Base-by-base conservation (phyloP, 1,284 basidiomycete species). In the Cutaneotrichosporon daszewskae region DNA sequence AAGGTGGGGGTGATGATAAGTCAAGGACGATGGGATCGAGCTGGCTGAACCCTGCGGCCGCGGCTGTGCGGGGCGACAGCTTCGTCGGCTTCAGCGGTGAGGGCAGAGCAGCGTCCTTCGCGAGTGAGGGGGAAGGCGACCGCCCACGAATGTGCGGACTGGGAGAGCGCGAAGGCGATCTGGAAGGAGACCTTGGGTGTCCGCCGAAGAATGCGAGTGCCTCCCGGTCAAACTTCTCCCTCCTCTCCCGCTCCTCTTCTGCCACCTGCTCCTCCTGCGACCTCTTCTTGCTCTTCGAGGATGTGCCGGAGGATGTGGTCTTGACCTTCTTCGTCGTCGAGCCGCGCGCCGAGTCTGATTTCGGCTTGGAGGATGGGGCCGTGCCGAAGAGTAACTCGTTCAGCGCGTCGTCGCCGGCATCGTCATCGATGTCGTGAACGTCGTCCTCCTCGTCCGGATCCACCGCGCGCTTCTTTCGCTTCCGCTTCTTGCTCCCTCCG, bases 21-120 rank as follows among this genome's bases (percentile, higher is more conserved):
- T 66, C 63, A 11, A 60, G 57, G n/a, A 68, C 47, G n/a, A n/a
- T n/a, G n/a, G n/a, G n/a, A n/a, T n/a, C n/a, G n/a, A n/a, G n/a
- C 41, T 66, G 66, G 45, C 59, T 61, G 51, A 69, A 69, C 0
- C 64, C 70, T 8, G 56, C 68, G 5, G 56, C 53, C 5, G 60
- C 59, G 9, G 66, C 65, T 0, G 57, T 57, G 13, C 52, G 40
- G 5, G 64, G 59, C n/a, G 58, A 54, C 16, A 65, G 48, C 32
- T 22, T 37, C n/a, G 25, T 20, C n/a, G 2, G n/a, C 25, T 17
- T 17, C 27, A 22, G 14, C 20, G n/a, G n/a, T n/a, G n/a, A n/a
- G n/a, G n/a, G n/a, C n/a, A n/a, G n/a, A 3, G 24, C 27, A n/a
- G 37, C 7, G 24, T 27, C 16, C 9, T 26, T 25, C 23, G 29